A percentile compares a stretch with the other conserved stretches of the same genome.
phyloP scores from a whole-genome alignment of 139 green algal species.

The Pseudopediastrum boryanum region DNA sequence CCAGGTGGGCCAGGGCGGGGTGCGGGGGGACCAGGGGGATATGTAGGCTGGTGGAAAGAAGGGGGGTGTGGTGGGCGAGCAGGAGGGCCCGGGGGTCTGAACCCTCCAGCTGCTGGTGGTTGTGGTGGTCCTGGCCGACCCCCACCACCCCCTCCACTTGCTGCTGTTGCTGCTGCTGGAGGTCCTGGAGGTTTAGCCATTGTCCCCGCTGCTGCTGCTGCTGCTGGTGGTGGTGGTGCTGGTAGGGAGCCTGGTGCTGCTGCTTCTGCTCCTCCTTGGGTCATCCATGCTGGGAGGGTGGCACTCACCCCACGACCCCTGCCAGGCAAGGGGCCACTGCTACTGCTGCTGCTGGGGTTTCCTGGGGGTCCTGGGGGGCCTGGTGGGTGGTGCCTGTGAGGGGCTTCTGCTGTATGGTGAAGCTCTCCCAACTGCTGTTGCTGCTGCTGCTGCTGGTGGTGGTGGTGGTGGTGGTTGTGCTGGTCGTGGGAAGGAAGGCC shows the following conservation, averaged over 20 bases:
- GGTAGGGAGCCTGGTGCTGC: background rate
- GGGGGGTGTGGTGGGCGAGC: no score
- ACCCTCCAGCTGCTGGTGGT: background rate
- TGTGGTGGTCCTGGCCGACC: background rate
- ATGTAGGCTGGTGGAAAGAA: no score
- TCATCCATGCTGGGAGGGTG: background rate
- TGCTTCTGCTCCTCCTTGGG: background rate
- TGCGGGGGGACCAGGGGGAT: no score
- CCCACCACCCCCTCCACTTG: no score
- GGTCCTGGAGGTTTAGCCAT: background rate
- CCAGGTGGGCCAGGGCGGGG: no score
- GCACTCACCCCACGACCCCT: background rate
- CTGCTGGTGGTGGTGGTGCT: background rate
- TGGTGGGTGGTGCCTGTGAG: background rate
- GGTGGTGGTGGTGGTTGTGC: no score
- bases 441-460: conserved; percentile 5
- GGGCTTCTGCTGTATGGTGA: background rate
- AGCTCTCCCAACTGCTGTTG: background rate
- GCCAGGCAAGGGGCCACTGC: background rate
- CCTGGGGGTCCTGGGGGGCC: conserved; percentile 21
- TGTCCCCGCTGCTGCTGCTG: conserved; percentile 9
- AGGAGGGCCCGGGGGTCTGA: no score
- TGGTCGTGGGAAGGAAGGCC: background rate
- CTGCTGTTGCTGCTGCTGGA: background rate
- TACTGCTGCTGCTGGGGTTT: background rate